phyloP scores from a whole-genome alignment of 2,329 filamentous ascomycete species.

The Sporothrix protearum region DNA sequence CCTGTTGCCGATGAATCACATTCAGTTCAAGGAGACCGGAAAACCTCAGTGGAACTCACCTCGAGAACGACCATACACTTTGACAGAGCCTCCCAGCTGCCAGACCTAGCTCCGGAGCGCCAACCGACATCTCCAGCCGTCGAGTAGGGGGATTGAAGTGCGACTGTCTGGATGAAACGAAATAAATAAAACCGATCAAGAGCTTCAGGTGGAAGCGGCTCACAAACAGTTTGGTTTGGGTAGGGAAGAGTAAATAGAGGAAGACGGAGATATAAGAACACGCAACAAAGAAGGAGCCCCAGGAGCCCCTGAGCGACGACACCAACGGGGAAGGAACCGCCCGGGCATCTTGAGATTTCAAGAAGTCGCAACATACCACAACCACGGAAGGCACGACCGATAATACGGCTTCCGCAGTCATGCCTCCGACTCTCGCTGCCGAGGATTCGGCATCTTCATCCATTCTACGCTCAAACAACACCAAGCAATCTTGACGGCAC shows the following conservation, averaged over 20 bases:
- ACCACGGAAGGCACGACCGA: background rate
- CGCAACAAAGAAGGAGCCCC: background rate
- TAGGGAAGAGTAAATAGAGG: background rate
- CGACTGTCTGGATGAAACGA: background rate
- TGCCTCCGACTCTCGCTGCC: background rate
- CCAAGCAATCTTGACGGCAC: background rate
- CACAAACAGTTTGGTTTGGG: background rate
- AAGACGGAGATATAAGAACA: background rate
- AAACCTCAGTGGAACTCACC: background rate
- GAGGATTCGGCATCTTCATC: background rate
- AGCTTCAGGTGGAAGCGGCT: background rate
- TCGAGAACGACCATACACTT: background rate
- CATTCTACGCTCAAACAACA: background rate
- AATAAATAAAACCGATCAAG: background rate
- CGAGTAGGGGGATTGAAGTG: background rate
- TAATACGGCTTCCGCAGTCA: background rate
- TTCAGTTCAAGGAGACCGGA: background rate
- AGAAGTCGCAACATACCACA: background rate
- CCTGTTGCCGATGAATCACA: slow-evolving; percentile 2
- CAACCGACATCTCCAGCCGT: background rate
- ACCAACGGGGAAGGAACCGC: background rate
- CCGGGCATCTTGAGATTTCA: background rate
- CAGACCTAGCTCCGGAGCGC: background rate
- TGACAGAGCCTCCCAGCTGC: background rate
- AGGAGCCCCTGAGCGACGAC: background rate